Evolutionary conservation across 2,329 filamentous ascomycete species (phyloP), one percentile per base, ranked within the genome.

Genomic region (Kalaharituber pfeilii): DNA sequence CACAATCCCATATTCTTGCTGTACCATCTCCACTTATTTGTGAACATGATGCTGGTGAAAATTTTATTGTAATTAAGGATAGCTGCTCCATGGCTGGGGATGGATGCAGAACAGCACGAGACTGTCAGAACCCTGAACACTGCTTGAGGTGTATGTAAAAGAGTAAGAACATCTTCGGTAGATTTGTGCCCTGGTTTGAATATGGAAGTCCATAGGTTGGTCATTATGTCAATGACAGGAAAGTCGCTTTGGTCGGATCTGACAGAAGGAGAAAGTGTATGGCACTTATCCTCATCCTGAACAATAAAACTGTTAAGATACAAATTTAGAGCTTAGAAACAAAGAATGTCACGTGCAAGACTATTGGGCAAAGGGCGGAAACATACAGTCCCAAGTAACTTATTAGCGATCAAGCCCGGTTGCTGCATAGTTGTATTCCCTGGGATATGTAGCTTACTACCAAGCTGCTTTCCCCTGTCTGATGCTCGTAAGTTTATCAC

Each of bases 91-190:
- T 98, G 91, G 11, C 91, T 91, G 2, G 83, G 81, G 60, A 96
- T 93, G 53, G 81, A 81, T 57, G 88, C 84, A 5, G 88, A 84
- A 71, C 91, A 89, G 68, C 91, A 77, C 50, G 88, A 89, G 42
- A 95, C 87, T 9, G 86, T 84, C 64, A 91, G 87, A 24, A 96
- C 91, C 64, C 83, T 81, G 73, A 95, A 96, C 0, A 96, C 84
- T 22, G 89, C 86, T 68, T 98, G 89, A 0, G 91, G 89, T 33
- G 79, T 77, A 66, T 78, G 81, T 56, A 79, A 75, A 13, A 82
- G 73, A 39, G 75, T 73, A 25, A 82, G 71, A 29, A 75, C 73
- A 58, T 79, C 75, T 71, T 83, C 79, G 26, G 77, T 78, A 2
- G 72, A 73, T 62, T 73, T 75, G 33, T 74, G 59, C 0, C 71